Percentiles rank a stretch among this genome's conserved stretches.
Evolutionary conservation across 1,284 basidiomycete species (phyloP).

Genomic region (Moniliella sp.): DNA sequence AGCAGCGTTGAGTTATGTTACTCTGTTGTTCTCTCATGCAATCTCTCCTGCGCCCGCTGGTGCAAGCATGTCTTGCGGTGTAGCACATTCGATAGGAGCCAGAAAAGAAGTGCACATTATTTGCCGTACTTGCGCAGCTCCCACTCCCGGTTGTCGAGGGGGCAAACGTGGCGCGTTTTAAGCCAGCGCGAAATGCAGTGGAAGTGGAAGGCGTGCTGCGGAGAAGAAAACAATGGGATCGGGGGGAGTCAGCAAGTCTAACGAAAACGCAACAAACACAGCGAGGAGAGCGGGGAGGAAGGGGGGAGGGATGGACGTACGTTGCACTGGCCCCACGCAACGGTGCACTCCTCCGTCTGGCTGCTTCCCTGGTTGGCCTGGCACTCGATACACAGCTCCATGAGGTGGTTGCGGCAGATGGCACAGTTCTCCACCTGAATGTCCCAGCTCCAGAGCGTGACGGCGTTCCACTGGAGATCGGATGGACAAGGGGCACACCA

Average conservation of each 20-base stretch:
- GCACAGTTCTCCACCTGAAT: conserved; percentile 33
- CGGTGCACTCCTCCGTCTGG: conserved; percentile 88
- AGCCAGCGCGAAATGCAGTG: conserved; percentile 99
- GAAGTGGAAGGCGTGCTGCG: conserved; percentile 95
- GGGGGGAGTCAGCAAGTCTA: neutral
- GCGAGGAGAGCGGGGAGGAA: neutral
- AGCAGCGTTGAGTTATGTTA: too few relatives aligned
- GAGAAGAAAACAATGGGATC: neutral
- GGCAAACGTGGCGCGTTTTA: conserved; percentile 95
- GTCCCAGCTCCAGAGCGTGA: conserved; percentile 32
- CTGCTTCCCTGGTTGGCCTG: conserved; percentile 95
- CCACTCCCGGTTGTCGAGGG: conserved; percentile 74
- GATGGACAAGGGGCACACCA: too few relatives aligned
- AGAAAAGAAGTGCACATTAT: neutral
- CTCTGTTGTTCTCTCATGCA: too few relatives aligned
- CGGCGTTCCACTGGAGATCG: conserved; percentile 33
- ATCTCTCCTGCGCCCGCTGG: too few relatives aligned
- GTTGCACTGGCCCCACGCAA: conserved; percentile 97
- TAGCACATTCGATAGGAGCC: too few relatives aligned
- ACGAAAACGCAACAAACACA: neutral
- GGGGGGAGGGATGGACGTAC: conserved; percentile 39
- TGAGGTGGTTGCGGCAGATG: conserved; percentile 33
- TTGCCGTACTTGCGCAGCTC: conserved; percentile 62
- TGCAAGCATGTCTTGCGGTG: too few relatives aligned
- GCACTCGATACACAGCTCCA: conserved; percentile 57